These are phyloP conservation scores for Phytopythium delawarense DNA, from an alignment of 352 stramenopile species.

Conservation along the genomic window DNA sequence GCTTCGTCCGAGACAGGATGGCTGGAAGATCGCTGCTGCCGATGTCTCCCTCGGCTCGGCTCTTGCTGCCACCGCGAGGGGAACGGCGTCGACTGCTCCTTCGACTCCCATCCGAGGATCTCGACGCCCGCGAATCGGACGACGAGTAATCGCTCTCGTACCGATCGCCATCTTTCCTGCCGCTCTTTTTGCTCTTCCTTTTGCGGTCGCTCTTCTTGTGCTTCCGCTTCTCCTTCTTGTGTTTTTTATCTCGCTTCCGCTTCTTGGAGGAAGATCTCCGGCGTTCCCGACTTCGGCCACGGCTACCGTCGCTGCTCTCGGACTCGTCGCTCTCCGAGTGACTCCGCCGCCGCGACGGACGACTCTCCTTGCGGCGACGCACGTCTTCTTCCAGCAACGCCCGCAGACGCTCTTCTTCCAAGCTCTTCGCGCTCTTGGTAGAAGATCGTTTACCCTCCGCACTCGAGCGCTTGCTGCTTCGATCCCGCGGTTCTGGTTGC, in stretches of 20 bases:
- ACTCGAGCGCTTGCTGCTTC: neutral
- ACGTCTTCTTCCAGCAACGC: constrained; percentile 29
- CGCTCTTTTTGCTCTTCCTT: constrained; percentile 20
- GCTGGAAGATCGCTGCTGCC: constrained; percentile 10
- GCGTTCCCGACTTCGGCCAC: neutral
- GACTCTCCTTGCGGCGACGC: constrained; percentile 1
- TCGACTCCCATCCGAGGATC: neutral
- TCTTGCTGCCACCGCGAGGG: neutral
- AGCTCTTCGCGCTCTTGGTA: constrained; percentile 4
- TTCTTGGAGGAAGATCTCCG: constrained; percentile 10
- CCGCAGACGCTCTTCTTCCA: constrained; percentile 33
- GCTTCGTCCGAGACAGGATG: constrained; percentile 27
- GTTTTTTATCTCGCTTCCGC: constrained; percentile 8
- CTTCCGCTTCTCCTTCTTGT: constrained; percentile 13
- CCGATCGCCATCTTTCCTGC: constrained; percentile 2
- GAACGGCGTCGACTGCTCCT: neutral
- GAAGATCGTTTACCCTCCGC: neutral
- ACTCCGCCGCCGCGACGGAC: neutral
- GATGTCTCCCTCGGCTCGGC: neutral
- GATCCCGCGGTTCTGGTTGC: neutral
- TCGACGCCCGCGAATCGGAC: constrained; percentile 5
- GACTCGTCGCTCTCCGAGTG: constrained; percentile 1
- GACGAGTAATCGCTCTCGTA: constrained; percentile 1
- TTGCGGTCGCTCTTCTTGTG: constrained; percentile 18
- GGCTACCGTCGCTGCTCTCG: constrained; percentile 9